Evolutionary conservation across 192 early-diverging fungal genomes (phyloP), one percentile per base, ranked within the genome.

Genomic region (Backusella westeae): DNA sequence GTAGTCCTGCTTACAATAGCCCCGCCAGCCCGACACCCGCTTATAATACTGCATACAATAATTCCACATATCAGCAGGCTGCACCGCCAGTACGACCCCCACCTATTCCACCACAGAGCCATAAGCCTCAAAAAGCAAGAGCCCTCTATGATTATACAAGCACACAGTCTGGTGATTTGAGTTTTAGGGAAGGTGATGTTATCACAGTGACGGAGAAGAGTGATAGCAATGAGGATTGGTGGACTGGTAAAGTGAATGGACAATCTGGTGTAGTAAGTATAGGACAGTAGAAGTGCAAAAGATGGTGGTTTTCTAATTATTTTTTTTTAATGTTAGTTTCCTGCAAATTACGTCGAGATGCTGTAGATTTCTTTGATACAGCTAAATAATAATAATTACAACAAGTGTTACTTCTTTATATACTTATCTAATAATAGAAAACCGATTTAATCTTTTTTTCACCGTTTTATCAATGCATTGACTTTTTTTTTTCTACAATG

Each of bases 31-130:
- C 41, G 7, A n/a, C 42, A 15, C 23, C 39, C 15, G 39, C 70
- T 8, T 23, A 39, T 17, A 41, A 44, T 49, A 42, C 32, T 34
- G 36, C 67, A 36, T 17, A 70, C 1, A 44, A 71, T 32, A 23
- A 71, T 29, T 4, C 68, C 4, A 17, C 34, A 23, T 10, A 26
- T 17, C 23, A 36, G 6, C 23, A 23, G 29, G 12, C 17, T 19
- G 34, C 34, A 34, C 34, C 66, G 10, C 56, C 34, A 19, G 72
- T 59, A 26, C 81, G 76, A 17, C 46, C 70, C 19, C 85, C 89
- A 0, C 88, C 89, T 6, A 88, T 87, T 12, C 77, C 86, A 17
- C 81, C 86, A 19, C 78, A 83, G n/a, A 79, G 82, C 7, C 71
- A 74, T 34, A 77, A 77, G 35, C 80, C 80, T 15, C 56, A 56